These are phyloP conservation scores for Plasmodium chabaudi DNA, from an alignment of 169 alveolate genomes.

Conservation along the genomic window DNA sequence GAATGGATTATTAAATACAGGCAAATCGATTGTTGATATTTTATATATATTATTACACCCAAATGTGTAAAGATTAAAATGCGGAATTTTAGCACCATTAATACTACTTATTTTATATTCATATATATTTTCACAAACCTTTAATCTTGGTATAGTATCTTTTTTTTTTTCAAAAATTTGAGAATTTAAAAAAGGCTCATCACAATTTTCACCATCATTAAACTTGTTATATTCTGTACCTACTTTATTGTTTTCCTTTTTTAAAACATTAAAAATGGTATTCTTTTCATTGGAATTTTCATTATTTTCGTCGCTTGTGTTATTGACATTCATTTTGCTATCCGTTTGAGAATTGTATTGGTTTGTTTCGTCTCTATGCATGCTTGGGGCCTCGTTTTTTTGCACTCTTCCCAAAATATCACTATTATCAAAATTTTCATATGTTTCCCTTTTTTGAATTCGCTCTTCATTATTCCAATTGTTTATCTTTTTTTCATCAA, in stretches of 20 bases:
- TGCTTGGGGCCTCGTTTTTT: background rate
- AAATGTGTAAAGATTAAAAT: conserved; percentile 64
- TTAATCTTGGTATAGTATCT: conserved; percentile 48
- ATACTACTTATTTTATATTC: conserved; percentile 30
- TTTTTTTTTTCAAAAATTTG: conserved; percentile 29
- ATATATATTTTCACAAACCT: conserved; percentile 67
- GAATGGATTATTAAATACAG: conserved; percentile 39
- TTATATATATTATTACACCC: conserved; percentile 35
- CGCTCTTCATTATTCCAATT: background rate
- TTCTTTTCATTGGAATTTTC: too few relatives aligned
- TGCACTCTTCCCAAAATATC: background rate
- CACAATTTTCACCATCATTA: background rate
- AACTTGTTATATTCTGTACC: background rate
- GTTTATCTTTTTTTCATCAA: background rate
- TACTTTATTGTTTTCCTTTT: background rate
- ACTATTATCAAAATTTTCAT: background rate
- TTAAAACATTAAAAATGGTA: background rate
- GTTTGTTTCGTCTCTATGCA: background rate
- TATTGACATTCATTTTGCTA: background rate
- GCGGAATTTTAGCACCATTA: conserved; percentile 72
- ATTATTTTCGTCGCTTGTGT: background rate
- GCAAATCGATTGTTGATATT: conserved; percentile 72
- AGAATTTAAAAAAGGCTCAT: background rate
- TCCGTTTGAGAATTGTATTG: background rate
- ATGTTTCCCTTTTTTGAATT: background rate